Conservation (phyloP, 1,139 yeast species). For the Hanseniaspora sp. region DNA sequence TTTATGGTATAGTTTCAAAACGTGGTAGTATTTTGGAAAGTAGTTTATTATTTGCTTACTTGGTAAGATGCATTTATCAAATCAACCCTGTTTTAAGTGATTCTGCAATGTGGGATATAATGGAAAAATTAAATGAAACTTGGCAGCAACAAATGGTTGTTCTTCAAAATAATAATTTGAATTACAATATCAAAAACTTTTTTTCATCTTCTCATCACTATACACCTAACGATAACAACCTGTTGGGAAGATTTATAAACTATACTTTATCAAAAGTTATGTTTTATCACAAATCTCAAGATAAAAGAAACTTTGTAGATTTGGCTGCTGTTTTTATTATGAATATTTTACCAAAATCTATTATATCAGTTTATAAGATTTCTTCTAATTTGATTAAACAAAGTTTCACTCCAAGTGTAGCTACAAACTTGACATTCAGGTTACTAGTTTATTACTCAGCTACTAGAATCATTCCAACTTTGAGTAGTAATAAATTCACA, state of each 20-base stretch:
- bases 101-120: slow-evolving; percentile 34
- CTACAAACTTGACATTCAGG: slow-evolving; percentile 72
- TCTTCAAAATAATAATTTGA: slow-evolving; percentile 23
- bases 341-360: slow-evolving; percentile 15
- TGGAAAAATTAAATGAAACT: slow-evolving; percentile 30
- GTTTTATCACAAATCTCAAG: slow-evolving; percentile 2
- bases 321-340: slow-evolving; percentile 10
- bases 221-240: slow-evolving; percentile 18
- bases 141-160: slow-evolving; percentile 27
- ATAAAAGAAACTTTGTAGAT: slow-evolving; percentile 10
- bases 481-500: slow-evolving; percentile 34
- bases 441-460: slow-evolving; percentile 86
- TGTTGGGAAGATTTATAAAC: slow-evolving; percentile 15
- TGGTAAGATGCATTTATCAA: slow-evolving; percentile 84
- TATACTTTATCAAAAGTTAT: slow-evolving; percentile 4
- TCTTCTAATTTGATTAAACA: slow-evolving; percentile 59
- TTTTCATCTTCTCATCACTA: slow-evolving; percentile 15
- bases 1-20: slow-evolving; percentile 74
- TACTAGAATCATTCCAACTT: slow-evolving; percentile 79
- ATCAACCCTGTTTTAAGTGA: slow-evolving; percentile 70
- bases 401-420: slow-evolving; percentile 70
- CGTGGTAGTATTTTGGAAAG: slow-evolving; percentile 84
- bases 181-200: slow-evolving; percentile 15
- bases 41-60: slow-evolving; percentile 74
- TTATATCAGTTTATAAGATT: slow-evolving; percentile 32